These are phyloP conservation scores for Diaporthe amygdali DNA, from an alignment of 2,329 filamentous ascomycete genomes.

Conservation along the genomic window DNA sequence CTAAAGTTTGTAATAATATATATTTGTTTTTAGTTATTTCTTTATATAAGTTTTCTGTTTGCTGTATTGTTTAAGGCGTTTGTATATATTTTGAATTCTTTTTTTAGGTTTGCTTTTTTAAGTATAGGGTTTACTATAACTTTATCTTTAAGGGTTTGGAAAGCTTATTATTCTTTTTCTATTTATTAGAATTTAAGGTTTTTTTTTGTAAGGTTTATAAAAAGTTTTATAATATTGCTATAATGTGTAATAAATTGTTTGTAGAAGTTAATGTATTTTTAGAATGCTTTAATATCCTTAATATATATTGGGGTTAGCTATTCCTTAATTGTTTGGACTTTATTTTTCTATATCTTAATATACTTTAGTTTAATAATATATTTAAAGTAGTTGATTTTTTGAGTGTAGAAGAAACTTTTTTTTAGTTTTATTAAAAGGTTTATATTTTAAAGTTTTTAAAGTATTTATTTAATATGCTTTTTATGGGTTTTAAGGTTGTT, in stretches of 20 bases:
- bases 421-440: background rate
- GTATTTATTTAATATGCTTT: background rate
- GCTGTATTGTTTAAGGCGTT: background rate
- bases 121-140: too few relatives aligned
- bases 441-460: background rate
- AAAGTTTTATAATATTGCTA: background rate
- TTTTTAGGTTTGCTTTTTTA: background rate
- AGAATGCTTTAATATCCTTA: background rate
- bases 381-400: background rate
- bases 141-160: background rate
- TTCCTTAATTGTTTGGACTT: background rate
- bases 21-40: background rate
- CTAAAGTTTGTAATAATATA: background rate
- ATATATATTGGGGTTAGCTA: background rate
- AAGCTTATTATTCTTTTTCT: background rate
- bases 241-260: background rate
- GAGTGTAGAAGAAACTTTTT: background rate
- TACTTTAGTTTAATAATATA: background rate
- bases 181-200: background rate
- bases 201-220: slow-evolving; percentile 25
- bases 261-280: background rate
- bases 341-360: background rate
- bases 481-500: background rate
- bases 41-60: background rate
- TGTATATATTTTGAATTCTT: background rate